Evolutionary conservation across 495 filamentous ascomycete genomes (phyloP).

Genomic region (Penicillium salamii): DNA sequence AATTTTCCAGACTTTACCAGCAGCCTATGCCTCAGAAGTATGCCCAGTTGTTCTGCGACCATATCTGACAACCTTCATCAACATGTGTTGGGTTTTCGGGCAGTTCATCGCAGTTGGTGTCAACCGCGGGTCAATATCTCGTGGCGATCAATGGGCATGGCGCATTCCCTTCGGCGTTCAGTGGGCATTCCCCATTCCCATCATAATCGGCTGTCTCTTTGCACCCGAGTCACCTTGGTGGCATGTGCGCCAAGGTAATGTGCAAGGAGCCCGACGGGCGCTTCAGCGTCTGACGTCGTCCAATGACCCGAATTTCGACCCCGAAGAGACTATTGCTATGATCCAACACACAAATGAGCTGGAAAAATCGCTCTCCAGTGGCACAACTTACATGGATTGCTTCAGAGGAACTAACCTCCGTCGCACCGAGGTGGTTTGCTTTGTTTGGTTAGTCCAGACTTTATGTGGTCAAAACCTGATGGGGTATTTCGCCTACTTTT

Average conservation of each 20-base stretch:
- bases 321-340: constrained; percentile 67
- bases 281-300: constrained; percentile 56
- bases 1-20: constrained; percentile 67
- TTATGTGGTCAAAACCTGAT: constrained; percentile 66
- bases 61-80: constrained; percentile 70
- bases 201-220: constrained; percentile 59
- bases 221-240: constrained; percentile 75
- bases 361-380: constrained; percentile 56
- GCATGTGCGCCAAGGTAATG: constrained; percentile 62
- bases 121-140: constrained; percentile 51
- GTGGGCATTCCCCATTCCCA: constrained; percentile 71
- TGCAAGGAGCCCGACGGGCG: constrained; percentile 57
- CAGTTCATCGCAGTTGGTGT: constrained; percentile 67
- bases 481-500: constrained; percentile 69
- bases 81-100: constrained; percentile 72
- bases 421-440: constrained; percentile 65
- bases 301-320: constrained; percentile 52
- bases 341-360: constrained; percentile 70
- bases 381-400: constrained; percentile 62
- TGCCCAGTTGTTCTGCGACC: constrained; percentile 64
- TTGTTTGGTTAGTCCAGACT: constrained; percentile 71
- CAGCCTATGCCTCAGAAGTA: constrained; percentile 72
- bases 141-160: constrained; percentile 55
- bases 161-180: constrained; percentile 64
- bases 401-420: constrained; percentile 66